A percentile compares a stretch with the other conserved stretches of the same genome.
These are phyloP conservation scores for Adiantum capillusveneris DNA, from an alignment of 75 land plant genomes.

Conservation along the genomic window DNA sequence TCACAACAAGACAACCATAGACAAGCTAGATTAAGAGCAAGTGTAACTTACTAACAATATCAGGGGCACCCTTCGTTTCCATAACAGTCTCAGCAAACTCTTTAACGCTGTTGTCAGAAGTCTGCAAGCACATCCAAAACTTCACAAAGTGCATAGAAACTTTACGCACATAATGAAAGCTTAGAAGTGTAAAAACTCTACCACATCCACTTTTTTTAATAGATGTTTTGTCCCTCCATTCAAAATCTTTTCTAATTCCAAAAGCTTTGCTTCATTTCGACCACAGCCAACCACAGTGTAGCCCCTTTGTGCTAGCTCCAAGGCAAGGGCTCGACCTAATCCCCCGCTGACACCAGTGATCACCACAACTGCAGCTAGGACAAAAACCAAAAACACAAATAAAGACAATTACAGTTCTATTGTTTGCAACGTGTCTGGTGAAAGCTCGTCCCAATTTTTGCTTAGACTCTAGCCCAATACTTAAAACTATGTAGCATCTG, in stretches of 20 bases:
- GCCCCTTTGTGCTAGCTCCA: conserved; percentile 17
- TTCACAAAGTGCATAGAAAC: no score
- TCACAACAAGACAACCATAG: no score
- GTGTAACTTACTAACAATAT: conserved; percentile 53
- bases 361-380: conserved; percentile 8
- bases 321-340: conserved; percentile 16
- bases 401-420: no score
- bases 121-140: conserved; percentile 23
- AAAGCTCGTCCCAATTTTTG: no score
- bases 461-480: no score
- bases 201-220: conserved; percentile 8
- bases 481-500: no score
- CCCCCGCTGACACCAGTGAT: conserved; percentile 20
- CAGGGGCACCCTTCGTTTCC: conserved; percentile 55
- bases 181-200: neutral
- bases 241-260: neutral
- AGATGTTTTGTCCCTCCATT: conserved; percentile 4
- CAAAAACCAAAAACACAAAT: no score
- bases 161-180: neutral
- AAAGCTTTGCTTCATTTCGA: conserved; percentile 11
- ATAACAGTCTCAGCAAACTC: conserved; percentile 57
- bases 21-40: neutral
- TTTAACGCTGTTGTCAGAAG: conserved; percentile 47
- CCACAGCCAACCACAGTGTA: conserved; percentile 16
- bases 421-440: no score